Conservation (phyloP, 2,329 filamentous ascomycete genomes). For the Thermothelomyces thermophilus region DNA sequence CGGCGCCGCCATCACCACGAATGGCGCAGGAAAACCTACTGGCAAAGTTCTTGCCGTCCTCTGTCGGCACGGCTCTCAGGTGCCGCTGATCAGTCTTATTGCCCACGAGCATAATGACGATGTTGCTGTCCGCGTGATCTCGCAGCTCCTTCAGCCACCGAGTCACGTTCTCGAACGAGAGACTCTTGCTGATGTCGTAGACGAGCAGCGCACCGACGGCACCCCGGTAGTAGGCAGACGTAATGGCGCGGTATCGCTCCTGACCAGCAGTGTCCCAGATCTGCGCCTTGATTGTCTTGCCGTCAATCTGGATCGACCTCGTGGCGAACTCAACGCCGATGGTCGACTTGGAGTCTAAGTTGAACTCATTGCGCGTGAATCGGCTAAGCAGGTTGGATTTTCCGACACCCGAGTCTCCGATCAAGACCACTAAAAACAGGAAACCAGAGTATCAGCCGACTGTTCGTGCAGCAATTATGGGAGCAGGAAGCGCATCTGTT, state of each 20-base stretch:
- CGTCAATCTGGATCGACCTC: conserved; percentile 95
- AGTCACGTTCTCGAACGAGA: conserved; percentile 98
- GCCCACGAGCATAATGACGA: conserved; percentile 98
- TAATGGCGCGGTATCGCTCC: conserved; percentile 98
- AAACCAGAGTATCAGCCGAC: conserved; percentile 25
- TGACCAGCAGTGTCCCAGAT: conserved; percentile 99
- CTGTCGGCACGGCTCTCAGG: conserved; percentile 90
- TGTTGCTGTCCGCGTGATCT: conserved; percentile 96
- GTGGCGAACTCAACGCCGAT: conserved; percentile 99
- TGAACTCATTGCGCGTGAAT: conserved; percentile 99
- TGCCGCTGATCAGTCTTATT: conserved; percentile 99
- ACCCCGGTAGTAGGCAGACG: conserved; percentile 96
- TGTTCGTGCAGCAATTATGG: conserved; percentile 23
- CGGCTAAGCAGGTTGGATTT: conserved; percentile 99
- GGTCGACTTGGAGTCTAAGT: conserved; percentile 98
- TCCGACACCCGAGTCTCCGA: conserved; percentile 98
- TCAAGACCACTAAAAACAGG: conserved; percentile 71
- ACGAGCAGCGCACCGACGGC: conserved; percentile 95
- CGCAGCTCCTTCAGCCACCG: conserved; percentile 98
- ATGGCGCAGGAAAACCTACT: conserved; percentile 50
- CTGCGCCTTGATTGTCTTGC: conserved; percentile 99
- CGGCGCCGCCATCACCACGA: background rate
- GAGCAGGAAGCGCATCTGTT: background rate
- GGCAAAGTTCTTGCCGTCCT: conserved; percentile 96
- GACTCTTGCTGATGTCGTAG: conserved; percentile 99